Evolutionary conservation across 768 basidiomycete genomes (phyloP), one percentile per base, ranked within the genome.

Genomic region (Lentinula guzmanii): DNA sequence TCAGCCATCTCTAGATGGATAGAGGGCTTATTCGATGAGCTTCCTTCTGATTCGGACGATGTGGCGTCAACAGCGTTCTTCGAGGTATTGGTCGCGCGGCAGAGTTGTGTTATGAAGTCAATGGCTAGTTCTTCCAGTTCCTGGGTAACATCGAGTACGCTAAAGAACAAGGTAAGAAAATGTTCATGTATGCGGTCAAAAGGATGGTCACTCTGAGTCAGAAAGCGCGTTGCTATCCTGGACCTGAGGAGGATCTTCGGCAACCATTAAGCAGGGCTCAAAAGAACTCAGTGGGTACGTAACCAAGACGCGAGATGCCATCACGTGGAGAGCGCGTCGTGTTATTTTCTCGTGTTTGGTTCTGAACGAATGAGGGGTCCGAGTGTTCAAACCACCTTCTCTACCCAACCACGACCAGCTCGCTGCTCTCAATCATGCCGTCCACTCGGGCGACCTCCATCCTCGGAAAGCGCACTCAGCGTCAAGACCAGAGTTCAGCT

Each of bases 391-490:
- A 37, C 48, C 60, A 61, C 52, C 41, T 58, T 61, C 61, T 63
- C 28, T 51, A 62, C 56, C 61, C 63, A 54, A 50, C 63, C 34
- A 64, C 52, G 42, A 34, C 54, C 57, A 60, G 65, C 61, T 56
- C 55, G 55, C 55, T 42, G 39, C 55, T 56, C 55, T 43, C 41
- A 21, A 18, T 6, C 10, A 82, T 82, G 80, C 76, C 74, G 67
- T 77, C 77, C 41, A 69, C 75, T 66, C 77, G 71, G 61, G 66
- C 65, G 62, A 77, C 73, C 70, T 79, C 81, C 28, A 79, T 83
- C 52, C 77, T 84, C 31, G 82, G 82, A 45, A 84, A 84, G 68
- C 76, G 82, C 60, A 65, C 75, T 46, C 80, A 81, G 60, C 76
- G 75, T 54, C 66, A 71, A 41, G 75, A 75, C 5, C 42, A 56